Evolutionary conservation across 371 early-diverging fungal genomes (phyloP), one percentile per base, ranked within the genome.

Genomic region (Nematocida sp.): DNA sequence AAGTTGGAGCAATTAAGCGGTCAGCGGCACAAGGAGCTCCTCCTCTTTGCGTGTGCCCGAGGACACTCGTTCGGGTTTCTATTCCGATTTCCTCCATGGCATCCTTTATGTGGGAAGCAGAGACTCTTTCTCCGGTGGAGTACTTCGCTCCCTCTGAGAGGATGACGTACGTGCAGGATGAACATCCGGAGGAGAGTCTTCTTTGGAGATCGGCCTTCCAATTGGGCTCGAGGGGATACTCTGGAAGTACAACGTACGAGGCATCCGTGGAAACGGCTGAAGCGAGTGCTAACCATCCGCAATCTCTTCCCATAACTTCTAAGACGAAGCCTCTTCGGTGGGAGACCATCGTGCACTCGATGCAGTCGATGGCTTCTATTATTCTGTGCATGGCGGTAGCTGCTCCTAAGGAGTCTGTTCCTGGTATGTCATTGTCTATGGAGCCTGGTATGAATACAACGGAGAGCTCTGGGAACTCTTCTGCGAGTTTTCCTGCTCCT

Each of bases 281-380:
- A 90, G 91, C 92, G 20, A 97, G 85, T n/a, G 94, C 94, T 28
- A 97, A 86, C 96, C 96, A 98, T 36, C 99, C 99, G 82, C 99
- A 98, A 80, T 94, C 91, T 59, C 97, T 88, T 9, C 97, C 99
- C 99, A 98, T 98, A 16, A 95, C 96, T 83, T 98, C 97, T 45
- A 98, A 88, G 0, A 98, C 93, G 83, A 98, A 97, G 0, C 94
- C 93, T 61, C 97, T 90, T 55, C 90, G 89, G 83, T 97, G 97
- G n/a, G 94, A 94, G 32, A 88, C 85, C 33, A 97, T 97, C 1
- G 97, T 97, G 53, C 92, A 90, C 39, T 89, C 87, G 42, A 98
- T 87, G 1, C 91, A 88, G 80, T 98, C 97, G 3, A 97, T 89
- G 32, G 89, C 84, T 82, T 97, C 99, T 81, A 95, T 92, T 67